Evolutionary conservation across 2,329 filamentous ascomycete species (phyloP).

Genomic region (Alternaria ventricosa): DNA sequence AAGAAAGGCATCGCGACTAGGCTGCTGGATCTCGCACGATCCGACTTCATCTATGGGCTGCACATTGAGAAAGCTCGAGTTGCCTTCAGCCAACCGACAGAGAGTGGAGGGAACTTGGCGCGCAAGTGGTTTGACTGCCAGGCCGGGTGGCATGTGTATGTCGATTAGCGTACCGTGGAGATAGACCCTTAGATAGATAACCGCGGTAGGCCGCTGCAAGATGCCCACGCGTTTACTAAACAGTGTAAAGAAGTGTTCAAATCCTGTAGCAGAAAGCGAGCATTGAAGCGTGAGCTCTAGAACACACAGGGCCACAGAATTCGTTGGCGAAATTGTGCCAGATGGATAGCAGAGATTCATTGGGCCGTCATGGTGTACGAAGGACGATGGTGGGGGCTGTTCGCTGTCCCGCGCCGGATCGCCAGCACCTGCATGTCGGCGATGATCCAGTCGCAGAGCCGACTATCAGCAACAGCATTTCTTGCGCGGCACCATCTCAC

Average conservation of each 20-base stretch:
- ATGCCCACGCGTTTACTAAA: not conserved
- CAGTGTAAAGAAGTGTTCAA: not conserved
- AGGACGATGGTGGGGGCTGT: slow-evolving; percentile 26
- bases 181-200: not conserved
- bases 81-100: slow-evolving; percentile 72
- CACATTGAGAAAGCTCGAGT: slow-evolving; percentile 62
- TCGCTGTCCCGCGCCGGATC: slow-evolving; percentile 31
- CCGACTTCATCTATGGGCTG: slow-evolving; percentile 63
- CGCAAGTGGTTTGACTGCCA: slow-evolving; percentile 63
- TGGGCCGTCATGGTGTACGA: slow-evolving; percentile 10
- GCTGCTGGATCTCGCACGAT: slow-evolving; percentile 63
- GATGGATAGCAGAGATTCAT: not conserved
- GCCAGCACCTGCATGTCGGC: slow-evolving; percentile 25
- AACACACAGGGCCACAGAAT: not conserved
- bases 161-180: slow-evolving; percentile 55
- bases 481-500: slow-evolving; percentile 22
- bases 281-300: not conserved
- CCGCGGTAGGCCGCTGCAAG: not conserved
- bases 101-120: slow-evolving; percentile 64
- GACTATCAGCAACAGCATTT: slow-evolving; percentile 32
- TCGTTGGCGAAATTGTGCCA: not conserved
- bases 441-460: slow-evolving; percentile 18
- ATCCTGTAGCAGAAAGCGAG: not conserved
- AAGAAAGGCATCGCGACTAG: slow-evolving; percentile 64
- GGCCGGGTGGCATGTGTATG: slow-evolving; percentile 67